Base-by-base conservation (phyloP, 2,329 filamentous ascomycete genomes). In the Alternaria sp. region DNA sequence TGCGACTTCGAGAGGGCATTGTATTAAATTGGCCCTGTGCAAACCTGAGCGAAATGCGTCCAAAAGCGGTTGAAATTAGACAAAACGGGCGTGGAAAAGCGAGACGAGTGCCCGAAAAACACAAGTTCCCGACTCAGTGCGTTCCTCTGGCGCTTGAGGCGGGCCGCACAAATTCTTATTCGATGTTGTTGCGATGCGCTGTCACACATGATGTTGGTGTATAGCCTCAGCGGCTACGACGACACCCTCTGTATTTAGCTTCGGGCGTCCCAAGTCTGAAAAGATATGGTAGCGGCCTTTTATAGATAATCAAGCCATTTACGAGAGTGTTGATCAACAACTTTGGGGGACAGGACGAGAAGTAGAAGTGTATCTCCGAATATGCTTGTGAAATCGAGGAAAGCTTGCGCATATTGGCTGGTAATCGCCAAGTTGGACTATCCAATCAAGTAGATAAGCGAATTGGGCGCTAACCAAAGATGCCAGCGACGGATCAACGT, bases 201-300 rank as follows among this genome's bases (percentile, higher is more conserved):
- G 60, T 57, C 57, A 46, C 48, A 43, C 49, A 30, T 62, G 59
- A 49, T 60, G 61, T 34, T 46, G 20, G 54, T 60, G 51, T 54
- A 30, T 48, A 61, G 54, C 55, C 62, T 57, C 61, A 51, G 66
- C 66, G 66, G 66, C 49, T 68, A 66, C 16, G 11, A 50, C 36
- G 25, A 59, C 59, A 56, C 62, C 62, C 57, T 57, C 9, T 32
- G 14, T 18, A 45, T n/a, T 48, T 28, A 5, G 45, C 50, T 38
- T 27, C 45, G 1, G 8, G n/a, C 32, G 25, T 22, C 16, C 8
- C 25, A 41, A 1, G 8, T n/a, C 16, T 22, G 11, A n/a, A 28
- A 14, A 41, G 7, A 3, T 7, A 52, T 2, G n/a, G 40, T 9
- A 16, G 6, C 11, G 2, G 11, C 18, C 20, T 25, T 25, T 14